These are phyloP conservation scores for Fraxinus quadrangulata DNA, from an alignment of 257 asterid species.

Conservation along the genomic window DNA sequence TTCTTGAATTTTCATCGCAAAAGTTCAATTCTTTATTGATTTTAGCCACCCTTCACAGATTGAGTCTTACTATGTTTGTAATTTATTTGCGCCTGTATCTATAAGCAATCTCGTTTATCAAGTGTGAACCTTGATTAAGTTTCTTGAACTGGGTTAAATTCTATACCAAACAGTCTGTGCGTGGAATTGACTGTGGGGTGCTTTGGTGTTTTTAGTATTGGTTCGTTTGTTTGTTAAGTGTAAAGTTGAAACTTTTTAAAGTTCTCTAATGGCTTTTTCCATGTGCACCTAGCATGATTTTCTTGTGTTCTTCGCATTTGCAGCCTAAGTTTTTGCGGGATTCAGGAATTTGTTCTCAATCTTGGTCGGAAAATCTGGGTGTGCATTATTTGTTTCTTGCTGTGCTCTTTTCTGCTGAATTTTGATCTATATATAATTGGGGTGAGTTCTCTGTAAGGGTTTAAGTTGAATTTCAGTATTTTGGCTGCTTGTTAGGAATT, in stretches of 20 bases:
- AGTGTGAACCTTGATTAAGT: constrained; percentile 27
- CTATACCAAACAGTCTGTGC: constrained; percentile 37
- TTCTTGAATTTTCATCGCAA: constrained; percentile 13
- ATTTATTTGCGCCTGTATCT: background rate
- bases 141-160: constrained; percentile 33
- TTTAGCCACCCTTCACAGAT: background rate
- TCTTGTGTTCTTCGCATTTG: constrained; percentile 34
- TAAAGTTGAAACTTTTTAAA: constrained; percentile 23
- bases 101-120: background rate
- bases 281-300: constrained; percentile 19
- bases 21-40: background rate
- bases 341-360: constrained; percentile 18
- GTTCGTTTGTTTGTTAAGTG: constrained; percentile 20
- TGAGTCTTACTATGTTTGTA: background rate
- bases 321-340: constrained; percentile 26
- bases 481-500: constrained; percentile 7
- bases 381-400: constrained; percentile 4
- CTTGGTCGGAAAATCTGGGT: constrained; percentile 26
- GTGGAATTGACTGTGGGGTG: constrained; percentile 44
- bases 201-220: constrained; percentile 15
- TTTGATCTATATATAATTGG: constrained; percentile 14
- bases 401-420: constrained; percentile 13
- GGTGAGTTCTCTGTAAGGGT: constrained; percentile 25
- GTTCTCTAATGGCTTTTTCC: constrained; percentile 23
- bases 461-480: constrained; percentile 20